phyloP scores from a whole-genome alignment of 306 rosid genomes.

The Cercis canadensis region DNA sequence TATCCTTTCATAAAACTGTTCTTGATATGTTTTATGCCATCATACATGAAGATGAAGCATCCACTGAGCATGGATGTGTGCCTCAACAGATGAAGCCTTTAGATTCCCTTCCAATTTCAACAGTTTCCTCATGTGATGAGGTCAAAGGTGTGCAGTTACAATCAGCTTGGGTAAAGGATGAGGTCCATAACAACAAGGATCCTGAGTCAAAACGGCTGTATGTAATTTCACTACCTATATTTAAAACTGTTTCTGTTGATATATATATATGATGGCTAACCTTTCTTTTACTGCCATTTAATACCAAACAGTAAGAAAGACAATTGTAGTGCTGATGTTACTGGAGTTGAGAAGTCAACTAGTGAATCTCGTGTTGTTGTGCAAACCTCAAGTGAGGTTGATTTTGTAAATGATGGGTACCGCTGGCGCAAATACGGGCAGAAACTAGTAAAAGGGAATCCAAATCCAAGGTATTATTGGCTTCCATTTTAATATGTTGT shows the following conservation, averaged over 20 bases:
- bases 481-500: constrained; percentile 32
- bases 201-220: constrained; percentile 81
- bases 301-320: constrained; percentile 67
- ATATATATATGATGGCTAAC: constrained; percentile 34
- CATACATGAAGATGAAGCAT: constrained; percentile 53
- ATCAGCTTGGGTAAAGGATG: constrained; percentile 45
- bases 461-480: constrained; percentile 74
- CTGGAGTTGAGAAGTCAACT: constrained; percentile 51
- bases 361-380: constrained; percentile 66
- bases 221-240: constrained; percentile 39
- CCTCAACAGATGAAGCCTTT: constrained; percentile 51
- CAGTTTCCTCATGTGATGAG: constrained; percentile 46
- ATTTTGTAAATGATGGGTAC: constrained; percentile 81
- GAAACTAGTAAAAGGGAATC: constrained; percentile 83
- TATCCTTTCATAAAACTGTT: constrained; percentile 34
- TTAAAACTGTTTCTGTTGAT: constrained; percentile 15
- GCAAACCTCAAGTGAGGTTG: constrained; percentile 79
- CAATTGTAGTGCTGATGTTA: constrained; percentile 42
- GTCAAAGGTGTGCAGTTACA: constrained; percentile 51
- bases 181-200: constrained; percentile 46
- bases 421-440: constrained; percentile 99
- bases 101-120: constrained; percentile 44
- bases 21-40: constrained; percentile 46
- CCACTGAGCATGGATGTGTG: constrained; percentile 46
- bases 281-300: constrained; percentile 28